Evolutionary conservation across 129 eudicot species (phyloP), one percentile per base, ranked within the genome.

Genomic region (Artemisia argyi): DNA sequence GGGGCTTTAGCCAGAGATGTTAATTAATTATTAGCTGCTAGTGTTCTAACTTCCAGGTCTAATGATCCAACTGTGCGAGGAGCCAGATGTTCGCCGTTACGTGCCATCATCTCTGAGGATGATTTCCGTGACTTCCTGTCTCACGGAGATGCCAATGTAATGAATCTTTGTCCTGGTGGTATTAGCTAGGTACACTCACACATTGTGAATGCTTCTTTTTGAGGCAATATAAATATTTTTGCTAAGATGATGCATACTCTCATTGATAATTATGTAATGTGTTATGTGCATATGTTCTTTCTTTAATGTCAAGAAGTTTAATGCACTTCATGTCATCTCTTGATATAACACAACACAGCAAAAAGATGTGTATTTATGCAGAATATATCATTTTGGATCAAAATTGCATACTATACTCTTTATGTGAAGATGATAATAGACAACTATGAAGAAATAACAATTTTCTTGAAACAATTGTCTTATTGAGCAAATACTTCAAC

Each of bases 131-230:
- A 90, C 46, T 91, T 88, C 67, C 61, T 94, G 42, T 65, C 90
- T 11, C 93, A 87, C 65, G 75, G 94, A 56, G 82, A 51, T 24
- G 65, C 83, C 16, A 96, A 91, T 61, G 73, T 72, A 56, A 74
- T 90, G 85, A 97, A 95, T 57, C 97, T 95, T 66, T 85, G 89
- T 49, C 96, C 88, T 24, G 96, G 92, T 74, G 96, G 99, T 17
- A 83, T 88, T 61, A 81, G 76, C 52, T 80, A 71, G 9, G 46
- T 5, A 1, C 46, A 39, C 9, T 39, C 46, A 28, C 32, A 28
- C 8, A 0, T 13, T 61, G 2, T 3, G 17, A 26, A 13, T 13
- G 19, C 66, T 22, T 60, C 17, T 60, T 61, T 26, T 26, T 0
- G 17, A 12, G 66, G 61, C 44, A 16, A 22, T 77, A 63, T 69